Evolutionary conservation across 495 filamentous ascomycete genomes (phyloP), one percentile per base, ranked within the genome.

Genomic region (Lophiotrema nucula): DNA sequence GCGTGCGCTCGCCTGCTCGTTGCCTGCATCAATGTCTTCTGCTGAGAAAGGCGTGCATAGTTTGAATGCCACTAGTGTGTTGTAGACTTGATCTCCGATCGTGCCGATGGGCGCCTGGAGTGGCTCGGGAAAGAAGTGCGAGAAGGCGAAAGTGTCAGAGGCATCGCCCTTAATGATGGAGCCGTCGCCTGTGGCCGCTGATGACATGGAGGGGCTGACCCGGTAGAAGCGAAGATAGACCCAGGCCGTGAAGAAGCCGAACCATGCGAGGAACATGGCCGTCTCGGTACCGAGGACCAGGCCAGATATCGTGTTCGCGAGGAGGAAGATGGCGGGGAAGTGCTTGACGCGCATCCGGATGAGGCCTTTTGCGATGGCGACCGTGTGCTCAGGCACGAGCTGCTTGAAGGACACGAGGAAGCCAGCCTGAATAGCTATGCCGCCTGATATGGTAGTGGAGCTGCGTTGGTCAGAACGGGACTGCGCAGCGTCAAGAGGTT

Each of bases 351-450:
- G 90, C 66, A 97, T 82, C 50, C 92, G 95, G 47, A 98, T 68
- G 44, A 96, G 73, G 51, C 89, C 89, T 60, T 86, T 85, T 75
- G 95, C 89, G 59, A 98, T 81, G 0, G 91, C 88, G 35, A 98
- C 92, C n/a, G 93, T 97, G 73, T 98, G 93, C 68, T 96, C 90
- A 24, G 93, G 93, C 19, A 97, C 89, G 28, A 98, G 88, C 72
- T 98, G 95, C 74, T 96, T 97, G 75, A 97, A 97, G 51, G 93
- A 89, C 66, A 98, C 91, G 55, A 98, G 86, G 76, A 97, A 97
- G 57, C 89, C 90, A 27, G 88, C 89, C 73, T 97, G 92, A 47
- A 96, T 79, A 13, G 90, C 83, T 58, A 95, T 84, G 39, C 88
- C 91, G 58, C 95, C 95, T 67, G 86, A 88, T 65, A 97, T 88